Evolutionary conservation across 202 grass and related monocot genomes (phyloP), one percentile per base, ranked within the genome.

Genomic region (Zoysia matrella): DNA sequence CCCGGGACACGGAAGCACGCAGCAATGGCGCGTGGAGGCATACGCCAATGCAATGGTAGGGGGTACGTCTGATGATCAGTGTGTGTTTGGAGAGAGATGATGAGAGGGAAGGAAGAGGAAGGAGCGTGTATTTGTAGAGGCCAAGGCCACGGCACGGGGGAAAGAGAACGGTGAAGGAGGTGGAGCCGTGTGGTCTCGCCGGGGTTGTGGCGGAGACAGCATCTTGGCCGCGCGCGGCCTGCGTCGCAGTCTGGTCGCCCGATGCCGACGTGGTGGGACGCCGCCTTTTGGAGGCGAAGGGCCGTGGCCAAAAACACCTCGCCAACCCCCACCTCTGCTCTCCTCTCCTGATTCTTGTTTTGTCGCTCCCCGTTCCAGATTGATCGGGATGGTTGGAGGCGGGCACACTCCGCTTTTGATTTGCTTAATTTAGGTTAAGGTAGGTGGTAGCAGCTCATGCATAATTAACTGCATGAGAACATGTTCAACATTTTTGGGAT

Each of bases 251-350:
- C 76, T 56, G 52, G 64, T 56, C 62, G 82, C 65, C 66, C 22
- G 82, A 89, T 60, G 77, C 72, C 45, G 82, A 72, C 87, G 87
- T 73, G 78, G 77, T 52, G 67, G 67, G 82, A 67, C 67, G 77
- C 52, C 60, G 50, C 44, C 60, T 13, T 65, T 87, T 72, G 57
- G 61, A 74, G 18, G 52, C 16, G 1, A 42, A 62, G 22, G 51
- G 42, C 49, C 67, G 83, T 77, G 82, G 77, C 68, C 51, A 48
- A 47, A 82, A 89, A 68, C 43, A 73, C 82, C 66, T 67, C 77
- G 46, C 60, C 77, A 81, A n/a, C 16, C 51, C 74, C 51, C 52
- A n/a, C 43, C 82, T 67, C 62, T 70, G 52, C 65, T 9, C 15
- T 0, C 22, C 22, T 22, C 22, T 22, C 22, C 22, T 10, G 2